Base-by-base conservation (phyloP, 202 grass and related monocot species). In the Brachypodium distachyon region DNA sequence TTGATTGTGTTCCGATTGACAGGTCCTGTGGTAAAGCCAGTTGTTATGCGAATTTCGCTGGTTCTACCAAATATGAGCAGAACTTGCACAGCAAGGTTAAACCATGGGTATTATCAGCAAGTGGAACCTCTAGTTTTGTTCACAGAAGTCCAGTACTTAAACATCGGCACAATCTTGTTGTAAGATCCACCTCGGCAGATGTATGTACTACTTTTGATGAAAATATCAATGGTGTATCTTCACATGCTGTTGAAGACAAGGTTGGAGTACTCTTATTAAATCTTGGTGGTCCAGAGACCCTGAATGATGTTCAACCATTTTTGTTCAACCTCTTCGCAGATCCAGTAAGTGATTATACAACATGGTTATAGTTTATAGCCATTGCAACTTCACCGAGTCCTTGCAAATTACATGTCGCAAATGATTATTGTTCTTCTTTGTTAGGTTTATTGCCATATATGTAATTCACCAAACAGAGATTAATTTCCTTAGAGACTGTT, bases 281-380 rank as follows among this genome's bases (percentile, higher is more conserved):
- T 72, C 94, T 97, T 73, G 94, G 94, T 78, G 94, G 94, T 21
- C 94, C 94, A 34, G 91, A 94, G 13, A 94, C 84, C 63, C 89
- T 97, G 23, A 71, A 93, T 13, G 92, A 99, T 85, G 96, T 96
- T 83, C 96, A 99, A 27, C 92, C 96, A 43, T 99, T 95, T 82
- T 65, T 99, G 23, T 99, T 87, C 87, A 99, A 96, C 77, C 79
- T 99, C 34, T 96, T 99, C 79, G 89, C 89, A 42, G 94, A 91
- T 83, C 94, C 96, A 26, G 96, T 99, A 87, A 60, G 80, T 83
- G 49, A 60, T 44, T 18, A 42, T 72, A 48, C 58, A 36, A 44
- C 48, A 58, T 65, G 49, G 54, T 53, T 27, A 73, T 66, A 8
- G 9, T 64, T 76, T 64, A 46, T 18, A 70, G 3, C 12, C 18